Evolutionary conservation across 1,284 basidiomycete species (phyloP).

Genomic region (Salmacisia buchloeana): DNA sequence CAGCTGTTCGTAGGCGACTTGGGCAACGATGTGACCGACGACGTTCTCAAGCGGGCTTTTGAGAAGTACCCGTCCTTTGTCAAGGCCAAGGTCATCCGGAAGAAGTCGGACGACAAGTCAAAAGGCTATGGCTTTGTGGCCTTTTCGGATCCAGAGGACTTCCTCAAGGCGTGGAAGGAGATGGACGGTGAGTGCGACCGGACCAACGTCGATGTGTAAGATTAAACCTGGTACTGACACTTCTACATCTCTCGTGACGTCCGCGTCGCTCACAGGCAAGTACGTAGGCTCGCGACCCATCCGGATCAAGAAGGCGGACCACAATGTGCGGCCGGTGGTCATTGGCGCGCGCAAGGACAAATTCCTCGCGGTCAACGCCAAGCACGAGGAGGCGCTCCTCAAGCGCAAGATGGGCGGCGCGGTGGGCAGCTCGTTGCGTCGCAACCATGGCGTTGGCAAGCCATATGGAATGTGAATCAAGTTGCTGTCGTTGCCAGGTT

Average conservation of each 20-base stretch:
- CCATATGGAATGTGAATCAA: too few species aligned
- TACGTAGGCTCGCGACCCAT: slow-evolving; percentile 47
- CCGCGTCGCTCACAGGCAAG: slow-evolving; percentile 20
- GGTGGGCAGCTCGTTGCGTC: slow-evolving; percentile 35
- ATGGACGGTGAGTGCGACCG: slow-evolving; percentile 90
- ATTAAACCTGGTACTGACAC: neutral
- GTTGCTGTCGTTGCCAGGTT: neutral
- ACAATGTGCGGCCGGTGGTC: slow-evolving; percentile 28
- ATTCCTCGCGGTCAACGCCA: slow-evolving; percentile 35
- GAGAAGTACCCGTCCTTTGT: slow-evolving; percentile 79
- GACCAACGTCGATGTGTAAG: neutral
- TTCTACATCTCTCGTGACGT: neutral
- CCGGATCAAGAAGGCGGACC: slow-evolving; percentile 46
- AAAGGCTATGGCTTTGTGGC: slow-evolving; percentile 91
- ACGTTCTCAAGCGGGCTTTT: slow-evolving; percentile 85
- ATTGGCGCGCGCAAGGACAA: slow-evolving; percentile 48
- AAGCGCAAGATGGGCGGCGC: slow-evolving; percentile 47
- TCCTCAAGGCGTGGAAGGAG: slow-evolving; percentile 97
- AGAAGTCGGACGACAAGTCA: slow-evolving; percentile 74
- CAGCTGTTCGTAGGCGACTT: slow-evolving; percentile 95
- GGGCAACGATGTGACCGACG: slow-evolving; percentile 95
- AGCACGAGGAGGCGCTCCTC: slow-evolving; percentile 29
- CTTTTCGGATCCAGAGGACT: slow-evolving; percentile 97
- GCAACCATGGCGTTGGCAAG: neutral
- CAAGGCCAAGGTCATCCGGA: slow-evolving; percentile 90